Evolutionary conservation across 805 yeast species (phyloP).

Genomic region (Tetrapisispora phaffii): DNA sequence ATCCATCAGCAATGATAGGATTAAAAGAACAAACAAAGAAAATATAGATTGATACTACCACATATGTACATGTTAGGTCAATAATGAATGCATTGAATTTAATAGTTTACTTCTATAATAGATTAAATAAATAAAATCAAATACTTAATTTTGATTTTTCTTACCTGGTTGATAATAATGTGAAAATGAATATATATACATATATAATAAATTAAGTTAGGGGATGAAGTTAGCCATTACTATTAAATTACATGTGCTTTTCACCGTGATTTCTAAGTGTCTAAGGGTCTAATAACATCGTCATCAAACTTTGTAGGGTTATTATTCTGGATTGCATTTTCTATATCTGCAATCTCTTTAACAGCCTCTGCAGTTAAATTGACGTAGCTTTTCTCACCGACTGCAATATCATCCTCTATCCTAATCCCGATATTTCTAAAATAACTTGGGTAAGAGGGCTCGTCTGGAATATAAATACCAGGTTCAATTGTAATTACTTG

Average conservation of each 20-base stretch:
- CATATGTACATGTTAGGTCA: not conserved
- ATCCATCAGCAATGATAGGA: too few species aligned
- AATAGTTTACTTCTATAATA: not conserved
- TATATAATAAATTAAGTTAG: too few species aligned
- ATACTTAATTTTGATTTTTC: too few species aligned
- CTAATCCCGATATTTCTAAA: slow-evolving; percentile 88
- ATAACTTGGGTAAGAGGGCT: slow-evolving; percentile 57
- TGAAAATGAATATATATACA: not conserved
- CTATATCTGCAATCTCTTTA: slow-evolving; percentile 79
- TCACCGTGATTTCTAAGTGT: slow-evolving; percentile 1
- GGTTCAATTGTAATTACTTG: slow-evolving; percentile 95
- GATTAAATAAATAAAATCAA: not conserved
- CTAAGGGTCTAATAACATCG: slow-evolving; percentile 32
- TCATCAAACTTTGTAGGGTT: slow-evolving; percentile 40
- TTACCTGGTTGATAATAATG: too few species aligned
- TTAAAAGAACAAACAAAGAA: too few species aligned
- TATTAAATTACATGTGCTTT: too few species aligned
- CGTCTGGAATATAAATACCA: slow-evolving; percentile 81
- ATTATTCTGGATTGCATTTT: slow-evolving; percentile 52
- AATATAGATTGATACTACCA: not conserved
- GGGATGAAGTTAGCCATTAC: too few species aligned
- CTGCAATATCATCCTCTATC: slow-evolving; percentile 86
- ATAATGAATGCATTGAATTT: not conserved
- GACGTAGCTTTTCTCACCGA: slow-evolving; percentile 50
- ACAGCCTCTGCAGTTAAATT: slow-evolving; percentile 73